Evolutionary conservation across 2,329 filamentous ascomycete species (phyloP).

Genomic region (Rhynchosporium graminicola): DNA sequence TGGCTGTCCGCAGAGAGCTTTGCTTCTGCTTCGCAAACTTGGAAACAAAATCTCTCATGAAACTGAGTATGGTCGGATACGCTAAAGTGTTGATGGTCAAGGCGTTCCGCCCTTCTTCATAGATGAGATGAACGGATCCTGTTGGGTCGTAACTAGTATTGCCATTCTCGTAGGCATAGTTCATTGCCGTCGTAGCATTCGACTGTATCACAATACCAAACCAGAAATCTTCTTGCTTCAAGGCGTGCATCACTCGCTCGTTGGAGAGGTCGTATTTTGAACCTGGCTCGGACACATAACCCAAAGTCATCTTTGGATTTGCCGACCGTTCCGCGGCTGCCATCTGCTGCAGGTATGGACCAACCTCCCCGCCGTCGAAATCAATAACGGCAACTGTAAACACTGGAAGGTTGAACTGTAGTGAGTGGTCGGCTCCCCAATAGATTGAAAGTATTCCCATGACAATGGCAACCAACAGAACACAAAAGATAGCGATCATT

Average conservation of each 20-base stretch:
- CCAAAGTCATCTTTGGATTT: constrained; percentile 21
- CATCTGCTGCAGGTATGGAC: constrained; percentile 25
- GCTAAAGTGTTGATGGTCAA: constrained; percentile 21
- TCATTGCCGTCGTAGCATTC: constrained; percentile 29
- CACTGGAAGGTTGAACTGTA: constrained; percentile 25
- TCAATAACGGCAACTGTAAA: constrained; percentile 29
- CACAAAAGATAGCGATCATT: constrained; percentile 22
- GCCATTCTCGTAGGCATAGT: constrained; percentile 23
- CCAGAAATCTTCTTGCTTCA: constrained; percentile 29
- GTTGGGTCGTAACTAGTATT: constrained; percentile 24
- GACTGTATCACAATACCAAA: constrained; percentile 24
- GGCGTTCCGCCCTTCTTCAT: constrained; percentile 28
- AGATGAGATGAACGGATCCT: constrained; percentile 23
- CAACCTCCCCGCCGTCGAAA: constrained; percentile 28
- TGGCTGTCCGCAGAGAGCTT: constrained; percentile 11
- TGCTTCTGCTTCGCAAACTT: constrained; percentile 28
- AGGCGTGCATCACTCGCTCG: constrained; percentile 16
- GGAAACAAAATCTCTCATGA: constrained; percentile 25
- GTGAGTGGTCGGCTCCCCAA: constrained; percentile 27
- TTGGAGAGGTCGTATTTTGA: constrained; percentile 20
- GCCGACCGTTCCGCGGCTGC: constrained; percentile 14
- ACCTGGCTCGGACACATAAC: constrained; percentile 23
- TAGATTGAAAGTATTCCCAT: constrained; percentile 29
- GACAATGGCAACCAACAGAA: constrained; percentile 24
- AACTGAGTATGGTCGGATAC: constrained; percentile 22